Evolutionary conservation across 306 rosid genomes (phyloP), one percentile per base, ranked within the genome.

Genomic region (Ammopiptanthus mongolicus): DNA sequence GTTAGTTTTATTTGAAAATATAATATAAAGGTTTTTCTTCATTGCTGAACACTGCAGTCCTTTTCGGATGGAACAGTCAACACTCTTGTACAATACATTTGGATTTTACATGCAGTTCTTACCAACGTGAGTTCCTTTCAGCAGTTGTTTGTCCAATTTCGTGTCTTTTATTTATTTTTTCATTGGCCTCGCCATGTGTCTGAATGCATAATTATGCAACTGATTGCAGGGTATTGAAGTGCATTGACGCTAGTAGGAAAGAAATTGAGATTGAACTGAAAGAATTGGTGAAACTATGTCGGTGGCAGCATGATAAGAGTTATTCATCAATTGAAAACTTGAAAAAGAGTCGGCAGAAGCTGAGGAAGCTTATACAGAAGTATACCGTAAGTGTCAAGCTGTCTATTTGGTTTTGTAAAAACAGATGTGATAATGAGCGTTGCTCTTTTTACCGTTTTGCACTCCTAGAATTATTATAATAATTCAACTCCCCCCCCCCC

Each of bases 81-180:
- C 84, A 77, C 72, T 76, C 68, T 83, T 95, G 75, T 95, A 81
- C 88, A 95, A 95, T 79, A 76, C 86, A 3, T 80, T 90, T 76
- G 98, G 98, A 76, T 95, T 84, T 85, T 91, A 87, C 84, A 80
- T 81, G 72, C 98, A 91, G 78, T 91, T 91, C 83, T 82, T 95
- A 75, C 98, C 97, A 22, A 78, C 42, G 98, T 93, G 78, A 89
- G 97, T 87, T 66, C 25, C 56, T 36, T 71, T 64, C 8, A 15
- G 48, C 56, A 47, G 11, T n/a, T 55, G 17, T 58, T 42, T 65
- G n/a, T 65, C 29, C 2, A 4, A 9, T 65, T 36, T 74, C 6
- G 50, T 72, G 14, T 80, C 48, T 46, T 23, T 37, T 21, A 34
- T 55, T n/a, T 37, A n/a, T n/a, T n/a, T n/a, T n/a, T n/a, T n/a